Percentiles rank a stretch among this genome's conserved stretches.
phyloP scores from a whole-genome alignment of 176 grass and related monocot genomes.

The Triticum aestivum region DNA sequence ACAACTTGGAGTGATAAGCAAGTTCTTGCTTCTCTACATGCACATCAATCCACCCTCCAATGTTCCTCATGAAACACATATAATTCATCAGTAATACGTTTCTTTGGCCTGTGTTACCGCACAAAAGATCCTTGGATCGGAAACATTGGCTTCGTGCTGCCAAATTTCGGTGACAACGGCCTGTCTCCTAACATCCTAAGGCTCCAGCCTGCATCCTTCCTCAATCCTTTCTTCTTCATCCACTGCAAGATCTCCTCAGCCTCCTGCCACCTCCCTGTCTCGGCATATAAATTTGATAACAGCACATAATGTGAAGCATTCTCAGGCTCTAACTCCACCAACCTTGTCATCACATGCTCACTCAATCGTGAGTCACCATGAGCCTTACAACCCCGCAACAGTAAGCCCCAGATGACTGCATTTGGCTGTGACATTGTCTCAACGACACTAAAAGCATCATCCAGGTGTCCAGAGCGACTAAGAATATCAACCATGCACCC shows the following conservation, averaged over 20 bases:
- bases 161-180: not conserved
- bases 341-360: constrained; percentile 45
- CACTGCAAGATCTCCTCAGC: constrained; percentile 48
- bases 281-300: constrained; percentile 61
- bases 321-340: constrained; percentile 70
- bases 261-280: constrained; percentile 68
- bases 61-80: constrained; percentile 26
- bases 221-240: constrained; percentile 52
- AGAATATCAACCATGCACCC: constrained; percentile 78
- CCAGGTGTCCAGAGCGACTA: constrained; percentile 53
- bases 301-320: constrained; percentile 67
- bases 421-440: constrained; percentile 62
- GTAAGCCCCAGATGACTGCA: constrained; percentile 63
- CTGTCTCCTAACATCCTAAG: constrained; percentile 43
- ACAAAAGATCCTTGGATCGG: constrained; percentile 17
- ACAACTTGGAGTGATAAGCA: not conserved
- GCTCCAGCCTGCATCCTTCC: constrained; percentile 72
- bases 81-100: not conserved
- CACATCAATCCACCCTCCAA: not conserved
- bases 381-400: constrained; percentile 53
- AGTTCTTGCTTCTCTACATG: constrained; percentile 7
- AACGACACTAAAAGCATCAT: constrained; percentile 41
- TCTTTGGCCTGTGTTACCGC: not conserved
- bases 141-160: not conserved
- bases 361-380: constrained; percentile 40